A percentile compares a stretch with the other conserved stretches of the same genome.
Conservation (phyloP, 1,139 yeast genomes). For the Ogataea hybrid region DNA sequence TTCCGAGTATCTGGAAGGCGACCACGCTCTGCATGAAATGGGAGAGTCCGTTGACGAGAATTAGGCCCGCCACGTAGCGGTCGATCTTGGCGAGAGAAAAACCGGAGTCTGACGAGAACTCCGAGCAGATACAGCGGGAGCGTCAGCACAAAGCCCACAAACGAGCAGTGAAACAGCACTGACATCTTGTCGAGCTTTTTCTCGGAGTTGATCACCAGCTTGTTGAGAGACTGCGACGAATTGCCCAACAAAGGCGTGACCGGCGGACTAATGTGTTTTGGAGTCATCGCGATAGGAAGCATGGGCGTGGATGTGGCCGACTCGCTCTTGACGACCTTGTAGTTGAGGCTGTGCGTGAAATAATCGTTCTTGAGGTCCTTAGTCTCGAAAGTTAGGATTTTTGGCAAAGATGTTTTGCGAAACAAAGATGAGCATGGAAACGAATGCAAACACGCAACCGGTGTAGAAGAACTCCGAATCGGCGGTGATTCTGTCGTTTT, state of each 20-base stretch:
- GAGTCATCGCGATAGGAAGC: slow-evolving; percentile 30
- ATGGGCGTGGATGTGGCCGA: slow-evolving; percentile 34
- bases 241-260: slow-evolving; percentile 26
- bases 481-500: slow-evolving; percentile 33
- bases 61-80: slow-evolving; percentile 35
- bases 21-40: slow-evolving; percentile 84
- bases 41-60: slow-evolving; percentile 65
- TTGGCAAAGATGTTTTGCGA: slow-evolving; percentile 91
- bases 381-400: slow-evolving; percentile 54
- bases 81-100: slow-evolving; percentile 40
- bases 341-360: slow-evolving; percentile 27
- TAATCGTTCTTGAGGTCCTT: slow-evolving; percentile 22
- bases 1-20: slow-evolving; percentile 87
- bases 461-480: slow-evolving; percentile 44
- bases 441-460: slow-evolving; percentile 73
- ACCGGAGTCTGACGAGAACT: slow-evolving; percentile 33
- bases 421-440: slow-evolving; percentile 85
- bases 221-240: slow-evolving; percentile 24
- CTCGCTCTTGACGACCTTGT: slow-evolving; percentile 30
- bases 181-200: slow-evolving; percentile 76
- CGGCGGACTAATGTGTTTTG: slow-evolving; percentile 27
- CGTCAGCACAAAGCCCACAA: slow-evolving; percentile 75
- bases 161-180: slow-evolving; percentile 78
- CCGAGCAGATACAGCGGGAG: slow-evolving; percentile 75
- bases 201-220: slow-evolving; percentile 25